These are phyloP conservation scores for Alternaria angustiovoidea DNA, from an alignment of 2,329 filamentous ascomycete genomes.

Conservation along the genomic window DNA sequence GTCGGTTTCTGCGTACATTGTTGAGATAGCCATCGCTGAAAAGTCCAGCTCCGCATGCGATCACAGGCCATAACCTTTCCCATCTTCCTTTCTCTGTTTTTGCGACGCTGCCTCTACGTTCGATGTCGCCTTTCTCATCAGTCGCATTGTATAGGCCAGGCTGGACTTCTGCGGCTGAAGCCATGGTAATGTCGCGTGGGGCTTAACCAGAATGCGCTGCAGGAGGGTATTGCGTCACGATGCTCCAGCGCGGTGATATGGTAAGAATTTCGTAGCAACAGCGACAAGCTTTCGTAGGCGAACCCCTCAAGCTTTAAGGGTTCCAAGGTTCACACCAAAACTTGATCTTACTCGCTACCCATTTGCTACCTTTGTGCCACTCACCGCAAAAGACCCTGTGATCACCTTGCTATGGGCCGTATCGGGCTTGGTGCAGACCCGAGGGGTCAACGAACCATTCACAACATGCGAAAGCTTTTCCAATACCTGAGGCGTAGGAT, in stretches of 20 bases:
- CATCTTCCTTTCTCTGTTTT: slow-evolving; percentile 45
- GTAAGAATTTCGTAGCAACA: background rate
- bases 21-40: slow-evolving; percentile 95
- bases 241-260: background rate
- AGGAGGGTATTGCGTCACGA: background rate
- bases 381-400: slow-evolving; percentile 11
- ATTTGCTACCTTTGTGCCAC: slow-evolving; percentile 4
- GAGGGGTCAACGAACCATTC: slow-evolving; percentile 6
- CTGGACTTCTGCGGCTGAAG: slow-evolving; percentile 16
- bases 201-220: background rate
- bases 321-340: background rate
- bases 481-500: background rate
- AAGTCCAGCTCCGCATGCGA: slow-evolving; percentile 87
- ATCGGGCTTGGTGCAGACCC: slow-evolving; percentile 4
- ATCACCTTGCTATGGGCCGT: slow-evolving; percentile 9
- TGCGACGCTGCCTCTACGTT: slow-evolving; percentile 39
- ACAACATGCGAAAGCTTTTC: background rate
- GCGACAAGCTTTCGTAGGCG: background rate
- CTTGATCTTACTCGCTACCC: background rate
- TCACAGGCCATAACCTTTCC: slow-evolving; percentile 72
- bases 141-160: slow-evolving; percentile 2
- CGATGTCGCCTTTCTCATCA: slow-evolving; percentile 19
- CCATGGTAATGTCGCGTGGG: slow-evolving; percentile 18
- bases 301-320: slow-evolving; percentile 2
- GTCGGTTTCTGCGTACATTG: slow-evolving; percentile 63